Conservation (phyloP, 2,329 filamentous ascomycete genomes). For the Dactylonectria macrodidyma region DNA sequence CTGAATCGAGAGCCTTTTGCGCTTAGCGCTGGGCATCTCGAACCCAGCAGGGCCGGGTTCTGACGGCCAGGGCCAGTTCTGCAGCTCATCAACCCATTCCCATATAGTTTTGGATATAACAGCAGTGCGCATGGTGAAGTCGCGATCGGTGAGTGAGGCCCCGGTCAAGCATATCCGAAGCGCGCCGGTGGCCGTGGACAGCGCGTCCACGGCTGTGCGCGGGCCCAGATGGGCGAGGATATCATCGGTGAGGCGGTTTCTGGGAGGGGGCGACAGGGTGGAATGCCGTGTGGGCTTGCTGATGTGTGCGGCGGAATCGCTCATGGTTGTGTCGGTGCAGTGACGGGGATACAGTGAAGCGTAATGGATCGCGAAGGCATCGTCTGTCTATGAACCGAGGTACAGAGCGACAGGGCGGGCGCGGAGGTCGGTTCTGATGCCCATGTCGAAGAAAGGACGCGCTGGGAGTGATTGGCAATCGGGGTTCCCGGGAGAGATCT, state of each 20-base stretch:
- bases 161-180: slow-evolving; percentile 73
- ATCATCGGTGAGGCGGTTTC: slow-evolving; percentile 66
- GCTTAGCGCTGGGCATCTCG: slow-evolving; percentile 61
- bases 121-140: slow-evolving; percentile 80
- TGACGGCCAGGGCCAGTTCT: slow-evolving; percentile 70
- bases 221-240: slow-evolving; percentile 75
- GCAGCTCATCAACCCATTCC: slow-evolving; percentile 82
- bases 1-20: slow-evolving; percentile 55
- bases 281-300: slow-evolving; percentile 53
- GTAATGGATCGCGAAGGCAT: slow-evolving; percentile 45
- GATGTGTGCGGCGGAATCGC: slow-evolving; percentile 50
- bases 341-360: slow-evolving; percentile 37
- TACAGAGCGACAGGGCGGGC: slow-evolving; percentile 44
- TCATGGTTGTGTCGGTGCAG: slow-evolving; percentile 50
- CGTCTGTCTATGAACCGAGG: slow-evolving; percentile 48
- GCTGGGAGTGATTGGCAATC: slow-evolving; percentile 35
- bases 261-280: slow-evolving; percentile 60
- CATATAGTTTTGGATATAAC: slow-evolving; percentile 79
- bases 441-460: slow-evolving; percentile 47
- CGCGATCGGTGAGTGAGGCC: slow-evolving; percentile 76
- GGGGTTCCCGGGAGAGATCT: slow-evolving; percentile 20
- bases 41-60: slow-evolving; percentile 68
- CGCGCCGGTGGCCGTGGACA: slow-evolving; percentile 67
- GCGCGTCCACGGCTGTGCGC: slow-evolving; percentile 71
- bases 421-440: slow-evolving; percentile 44